Conservation (phyloP, 1,284 basidiomycete genomes). For the Athelia psychrophila region DNA sequence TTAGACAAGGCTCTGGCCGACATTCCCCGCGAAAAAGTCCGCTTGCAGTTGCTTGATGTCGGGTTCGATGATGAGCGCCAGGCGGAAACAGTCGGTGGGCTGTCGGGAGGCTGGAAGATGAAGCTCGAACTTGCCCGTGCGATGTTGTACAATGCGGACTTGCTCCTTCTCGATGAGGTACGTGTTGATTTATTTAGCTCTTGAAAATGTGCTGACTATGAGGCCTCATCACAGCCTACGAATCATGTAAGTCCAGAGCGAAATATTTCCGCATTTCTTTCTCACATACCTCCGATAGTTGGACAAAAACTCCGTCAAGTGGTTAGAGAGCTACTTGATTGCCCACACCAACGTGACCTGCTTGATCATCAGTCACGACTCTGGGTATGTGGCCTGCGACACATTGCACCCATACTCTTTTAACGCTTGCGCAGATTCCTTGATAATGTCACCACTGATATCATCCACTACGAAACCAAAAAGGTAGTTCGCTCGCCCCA, state of each 20-base stretch:
- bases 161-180: conserved; percentile 86
- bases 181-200: conserved; percentile 12
- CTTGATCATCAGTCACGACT: conserved; percentile 97
- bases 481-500: conserved; percentile 48
- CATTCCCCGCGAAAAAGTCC: conserved; percentile 67
- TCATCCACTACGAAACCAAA: conserved; percentile 97
- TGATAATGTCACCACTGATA: conserved; percentile 96
- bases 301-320: conserved; percentile 88
- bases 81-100: conserved; percentile 80
- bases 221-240: conserved; percentile 62
- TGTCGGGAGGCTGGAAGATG: conserved; percentile 99
- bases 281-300: conserved; percentile 44
- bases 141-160: conserved; percentile 96
- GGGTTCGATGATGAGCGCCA: conserved; percentile 93
- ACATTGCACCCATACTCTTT: conserved; percentile 2
- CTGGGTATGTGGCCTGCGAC: conserved; percentile 58
- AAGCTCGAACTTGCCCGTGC: conserved; percentile 89
- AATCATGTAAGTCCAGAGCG: conserved; percentile 70
- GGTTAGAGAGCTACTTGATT: conserved; percentile 91
- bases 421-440: conserved; percentile 64
- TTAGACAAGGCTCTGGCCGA: conserved; percentile 60
- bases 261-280: conserved; percentile 11
- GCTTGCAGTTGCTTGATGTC: conserved; percentile 78
- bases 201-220: conserved; percentile 12
- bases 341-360: conserved; percentile 85